Conservation (phyloP, 2,329 filamentous ascomycete species). For the Xylaria multiplex region DNA sequence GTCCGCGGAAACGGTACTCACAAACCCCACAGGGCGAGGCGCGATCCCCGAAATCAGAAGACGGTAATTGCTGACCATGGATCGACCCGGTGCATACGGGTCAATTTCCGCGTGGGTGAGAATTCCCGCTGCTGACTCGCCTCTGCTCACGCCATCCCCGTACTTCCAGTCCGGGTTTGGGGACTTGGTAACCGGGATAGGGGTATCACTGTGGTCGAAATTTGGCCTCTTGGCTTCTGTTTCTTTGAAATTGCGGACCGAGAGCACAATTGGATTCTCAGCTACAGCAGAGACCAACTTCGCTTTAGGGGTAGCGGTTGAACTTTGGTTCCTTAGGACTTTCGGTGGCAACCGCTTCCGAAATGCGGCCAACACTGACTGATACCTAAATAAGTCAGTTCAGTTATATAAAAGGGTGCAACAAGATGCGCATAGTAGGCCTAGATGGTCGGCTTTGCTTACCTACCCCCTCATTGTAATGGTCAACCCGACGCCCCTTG, state of each 20-base stretch:
- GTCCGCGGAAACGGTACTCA: conserved; percentile 24
- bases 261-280: neutral
- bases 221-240: neutral
- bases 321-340: too few species aligned
- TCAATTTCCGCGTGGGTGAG: neutral
- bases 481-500: too few species aligned
- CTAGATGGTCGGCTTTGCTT: too few species aligned
- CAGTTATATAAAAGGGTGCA: too few species aligned
- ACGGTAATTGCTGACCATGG: conserved; percentile 13
- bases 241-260: conserved; percentile 1
- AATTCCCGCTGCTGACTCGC: neutral
- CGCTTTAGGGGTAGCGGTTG: too few species aligned
- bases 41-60: conserved; percentile 20
- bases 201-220: neutral
- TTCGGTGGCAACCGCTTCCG: too few species aligned
- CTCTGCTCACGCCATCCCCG: neutral
- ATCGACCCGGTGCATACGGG: neutral
- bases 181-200: conserved; percentile 1
- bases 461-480: too few species aligned
- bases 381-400: too few species aligned
- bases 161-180: neutral
- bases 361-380: too few species aligned
- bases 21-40: conserved; percentile 20
- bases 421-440: too few species aligned
- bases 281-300: neutral